Conservation (phyloP, 495 filamentous ascomycete genomes). For the Trichoderma gamsii region DNA sequence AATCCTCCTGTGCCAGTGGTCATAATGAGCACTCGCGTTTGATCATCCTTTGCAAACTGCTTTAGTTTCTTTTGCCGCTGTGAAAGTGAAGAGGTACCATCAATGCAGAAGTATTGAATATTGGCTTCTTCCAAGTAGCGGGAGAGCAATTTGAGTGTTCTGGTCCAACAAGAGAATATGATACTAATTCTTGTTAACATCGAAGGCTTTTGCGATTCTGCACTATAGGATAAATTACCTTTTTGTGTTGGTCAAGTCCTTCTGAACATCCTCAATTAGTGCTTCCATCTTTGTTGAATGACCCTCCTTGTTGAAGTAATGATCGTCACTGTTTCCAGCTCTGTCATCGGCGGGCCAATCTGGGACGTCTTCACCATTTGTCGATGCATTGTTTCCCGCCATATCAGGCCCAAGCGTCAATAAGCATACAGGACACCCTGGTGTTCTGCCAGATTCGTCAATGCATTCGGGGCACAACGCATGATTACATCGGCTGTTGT, state of each 20-base stretch:
- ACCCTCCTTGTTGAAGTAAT: constrained; percentile 23
- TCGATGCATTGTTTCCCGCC: not conserved
- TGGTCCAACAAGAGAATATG: constrained; percentile 49
- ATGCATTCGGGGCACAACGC: constrained; percentile 30
- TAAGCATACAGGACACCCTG: constrained; percentile 22
- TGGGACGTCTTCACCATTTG: not conserved
- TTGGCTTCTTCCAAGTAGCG: constrained; percentile 19
- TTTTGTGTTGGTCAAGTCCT: constrained; percentile 26
- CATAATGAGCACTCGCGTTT: constrained; percentile 38
- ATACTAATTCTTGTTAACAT: constrained; percentile 32
- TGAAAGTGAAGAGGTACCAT: constrained; percentile 30
- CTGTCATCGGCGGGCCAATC: not conserved
- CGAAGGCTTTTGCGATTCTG: not conserved
- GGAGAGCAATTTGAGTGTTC: constrained; percentile 37
- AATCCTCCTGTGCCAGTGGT: constrained; percentile 45
- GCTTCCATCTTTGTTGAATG: constrained; percentile 33
- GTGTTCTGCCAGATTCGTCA: constrained; percentile 14
- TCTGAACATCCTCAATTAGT: constrained; percentile 30
- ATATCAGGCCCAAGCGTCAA: not conserved
- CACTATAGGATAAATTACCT: constrained; percentile 24
- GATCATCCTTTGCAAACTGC: constrained; percentile 26
- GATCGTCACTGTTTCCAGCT: constrained; percentile 7
- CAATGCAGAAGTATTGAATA: constrained; percentile 36
- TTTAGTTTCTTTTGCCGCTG: constrained; percentile 32
- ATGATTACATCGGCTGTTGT: constrained; percentile 28